These are phyloP conservation scores for Mucor saturninus DNA, from an alignment of 371 early-diverging fungal genomes.

Conservation along the genomic window DNA sequence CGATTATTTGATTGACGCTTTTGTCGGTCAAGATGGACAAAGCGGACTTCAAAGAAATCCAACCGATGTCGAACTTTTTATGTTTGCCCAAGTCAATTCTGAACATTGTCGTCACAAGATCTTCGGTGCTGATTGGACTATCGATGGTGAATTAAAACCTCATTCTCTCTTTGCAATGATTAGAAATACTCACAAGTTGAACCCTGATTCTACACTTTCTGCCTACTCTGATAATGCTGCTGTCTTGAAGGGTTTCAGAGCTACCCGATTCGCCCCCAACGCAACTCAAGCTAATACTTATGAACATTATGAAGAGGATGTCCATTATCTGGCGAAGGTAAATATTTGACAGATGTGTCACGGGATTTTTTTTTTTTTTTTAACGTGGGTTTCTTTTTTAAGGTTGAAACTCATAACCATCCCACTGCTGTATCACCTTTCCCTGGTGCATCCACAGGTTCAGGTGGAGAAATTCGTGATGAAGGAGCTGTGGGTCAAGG, in stretches of 20 bases:
- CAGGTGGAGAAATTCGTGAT: slow-evolving; percentile 98
- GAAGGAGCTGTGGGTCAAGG: slow-evolving; percentile 97
- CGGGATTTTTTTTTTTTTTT: not conserved
- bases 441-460: slow-evolving; percentile 93
- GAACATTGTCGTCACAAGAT: slow-evolving; percentile 99
- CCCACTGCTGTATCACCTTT: slow-evolving; percentile 98
- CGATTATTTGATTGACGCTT: slow-evolving; percentile 89
- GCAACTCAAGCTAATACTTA: slow-evolving; percentile 47
- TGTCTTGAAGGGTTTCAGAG: slow-evolving; percentile 85
- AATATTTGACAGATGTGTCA: not conserved
- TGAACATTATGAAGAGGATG: slow-evolving; percentile 63
- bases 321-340: slow-evolving; percentile 89
- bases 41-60: slow-evolving; percentile 77
- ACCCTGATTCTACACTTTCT: slow-evolving; percentile 83
- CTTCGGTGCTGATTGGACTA: slow-evolving; percentile 95
- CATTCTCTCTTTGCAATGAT: slow-evolving; percentile 94
- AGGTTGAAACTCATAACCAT: slow-evolving; percentile 98
- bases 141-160: slow-evolving; percentile 81
- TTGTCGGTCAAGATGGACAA: slow-evolving; percentile 62
- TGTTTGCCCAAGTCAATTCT: slow-evolving; percentile 99
- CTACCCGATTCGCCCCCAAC: slow-evolving; percentile 70
- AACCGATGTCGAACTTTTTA: slow-evolving; percentile 97
- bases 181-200: slow-evolving; percentile 83
- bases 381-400: not conserved
- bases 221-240: slow-evolving; percentile 98